Evolutionary conservation across 495 filamentous ascomycete genomes (phyloP), one percentile per base, ranked within the genome.

Genomic region (Penicillium turbatum): DNA sequence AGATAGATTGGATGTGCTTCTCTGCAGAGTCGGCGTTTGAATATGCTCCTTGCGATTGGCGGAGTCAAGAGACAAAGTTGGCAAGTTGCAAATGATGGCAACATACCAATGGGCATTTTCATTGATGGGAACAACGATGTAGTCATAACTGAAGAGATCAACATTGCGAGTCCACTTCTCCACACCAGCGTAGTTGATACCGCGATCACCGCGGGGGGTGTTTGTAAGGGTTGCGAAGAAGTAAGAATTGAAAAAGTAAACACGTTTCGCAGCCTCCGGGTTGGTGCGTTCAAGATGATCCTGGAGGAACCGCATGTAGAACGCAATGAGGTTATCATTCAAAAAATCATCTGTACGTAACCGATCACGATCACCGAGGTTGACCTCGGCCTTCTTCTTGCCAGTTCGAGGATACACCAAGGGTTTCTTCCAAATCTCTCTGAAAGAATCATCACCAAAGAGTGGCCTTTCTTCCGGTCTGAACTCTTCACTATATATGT

Each of bases 21-120:
- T 58, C 13, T 51, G 42, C 6, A 29, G 44, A 17, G 39, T 11
- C 10, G 42, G 13, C 15, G 48, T 19, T 6, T 54, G 29, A 37
- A 44, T 47, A n/a, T 35, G 8, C 29, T 62, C 58, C 29, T 66
- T 49, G 21, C 54, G 47, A 17, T 42, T 36, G 12, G 30, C 49
- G 10, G 49, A 6, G 9, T 64, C 68, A 56, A 63, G 75, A 58
- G 64, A 64, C 47, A 71, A 80, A 58, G 50, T 79, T 72, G 54
- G 85, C 3, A 92, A 78, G 62, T 97, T 96, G 82, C 89, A 96
- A 30, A 97, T 96, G 51, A 98, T 91, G 11, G 90, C 93, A 61
- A 97, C 72, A 71, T 93, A 97, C 93, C 93, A 98, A 66, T 98
- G 93, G 16, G 73, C 72, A 62, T 79, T 70, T 58, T 97, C 88